Percentiles rank a stretch among this genome's conserved stretches.
These are phyloP conservation scores for Cladosporium phlei DNA, from an alignment of 2,329 filamentous ascomycete species.

Conservation along the genomic window DNA sequence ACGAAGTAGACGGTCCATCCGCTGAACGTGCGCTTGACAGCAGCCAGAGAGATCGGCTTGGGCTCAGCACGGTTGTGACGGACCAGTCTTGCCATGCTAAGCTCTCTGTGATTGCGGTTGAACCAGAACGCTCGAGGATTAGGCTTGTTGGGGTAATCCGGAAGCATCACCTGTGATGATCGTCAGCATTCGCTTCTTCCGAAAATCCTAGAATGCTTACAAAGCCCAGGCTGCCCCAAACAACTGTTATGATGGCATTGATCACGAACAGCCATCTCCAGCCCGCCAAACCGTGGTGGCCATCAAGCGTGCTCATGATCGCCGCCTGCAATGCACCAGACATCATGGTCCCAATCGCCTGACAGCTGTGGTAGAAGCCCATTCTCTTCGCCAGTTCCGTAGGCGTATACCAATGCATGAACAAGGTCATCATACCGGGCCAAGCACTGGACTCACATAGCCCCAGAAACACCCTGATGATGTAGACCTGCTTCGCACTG, in stretches of 20 bases:
- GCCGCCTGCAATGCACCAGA: slow-evolving; percentile 22
- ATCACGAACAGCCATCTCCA: slow-evolving; percentile 46
- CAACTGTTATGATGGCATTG: slow-evolving; percentile 29
- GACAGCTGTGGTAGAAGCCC: slow-evolving; percentile 50
- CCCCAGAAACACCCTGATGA: slow-evolving; percentile 26
- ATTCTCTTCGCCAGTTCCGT: slow-evolving; percentile 46
- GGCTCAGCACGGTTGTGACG: slow-evolving; percentile 44
- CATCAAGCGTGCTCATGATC: slow-evolving; percentile 32
- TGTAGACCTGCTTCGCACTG: slow-evolving; percentile 25
- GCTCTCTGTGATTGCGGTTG: slow-evolving; percentile 36
- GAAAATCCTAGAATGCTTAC: slow-evolving; percentile 6
- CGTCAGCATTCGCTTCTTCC: background rate
- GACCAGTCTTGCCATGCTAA: slow-evolving; percentile 42
- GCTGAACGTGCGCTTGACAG: slow-evolving; percentile 41
- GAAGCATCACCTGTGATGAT: slow-evolving; percentile 42
- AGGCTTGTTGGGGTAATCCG: slow-evolving; percentile 37
- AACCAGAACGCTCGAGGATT: slow-evolving; percentile 44
- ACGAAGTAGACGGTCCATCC: slow-evolving; percentile 47
- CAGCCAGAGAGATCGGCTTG: slow-evolving; percentile 43
- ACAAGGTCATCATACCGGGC: slow-evolving; percentile 29
- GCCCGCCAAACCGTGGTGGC: slow-evolving; percentile 35
- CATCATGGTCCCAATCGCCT: slow-evolving; percentile 32
- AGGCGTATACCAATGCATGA: slow-evolving; percentile 18
- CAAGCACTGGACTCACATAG: slow-evolving; percentile 36
- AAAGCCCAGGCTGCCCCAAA: slow-evolving; percentile 1